A percentile compares a stretch with the other conserved stretches of the same genome.
Evolutionary conservation across 2,329 filamentous ascomycete species (phyloP).

Genomic region (Neonectria hederae): DNA sequence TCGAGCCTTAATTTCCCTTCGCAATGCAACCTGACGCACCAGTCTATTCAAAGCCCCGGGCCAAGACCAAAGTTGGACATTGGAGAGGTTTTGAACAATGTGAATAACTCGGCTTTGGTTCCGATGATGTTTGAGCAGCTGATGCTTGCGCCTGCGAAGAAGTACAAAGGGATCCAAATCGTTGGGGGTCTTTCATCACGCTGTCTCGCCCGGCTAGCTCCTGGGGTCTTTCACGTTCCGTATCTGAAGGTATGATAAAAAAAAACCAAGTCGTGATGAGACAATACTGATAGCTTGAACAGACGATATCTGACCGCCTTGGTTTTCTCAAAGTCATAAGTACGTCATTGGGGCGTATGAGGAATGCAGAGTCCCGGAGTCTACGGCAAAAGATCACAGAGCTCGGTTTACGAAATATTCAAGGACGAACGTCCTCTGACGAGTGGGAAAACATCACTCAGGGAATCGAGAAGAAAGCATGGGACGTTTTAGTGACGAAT

Average conservation of each 20-base stretch:
- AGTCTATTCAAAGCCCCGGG: not conserved
- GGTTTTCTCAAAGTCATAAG: constrained; percentile 43
- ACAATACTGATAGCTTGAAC: constrained; percentile 16
- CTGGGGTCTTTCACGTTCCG: constrained; percentile 49
- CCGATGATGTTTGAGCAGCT: constrained; percentile 40
- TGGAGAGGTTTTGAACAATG: constrained; percentile 15
- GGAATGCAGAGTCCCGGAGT: constrained; percentile 47
- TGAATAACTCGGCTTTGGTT: constrained; percentile 24
- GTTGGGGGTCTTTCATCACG: constrained; percentile 24
- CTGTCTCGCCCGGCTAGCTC: constrained; percentile 44
- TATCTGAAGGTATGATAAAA: constrained; percentile 46
- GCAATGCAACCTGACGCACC: not conserved
- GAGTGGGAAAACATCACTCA: constrained; percentile 1
- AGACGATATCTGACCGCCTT: constrained; percentile 43
- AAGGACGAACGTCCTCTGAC: too few species aligned
- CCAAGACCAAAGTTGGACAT: not conserved
- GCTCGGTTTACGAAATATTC: not conserved
- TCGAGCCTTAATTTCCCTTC: constrained; percentile 31
- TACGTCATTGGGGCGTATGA: constrained; percentile 46
- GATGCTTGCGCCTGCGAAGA: constrained; percentile 39
- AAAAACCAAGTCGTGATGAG: too few species aligned
- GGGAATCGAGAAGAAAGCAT: constrained; percentile 34
- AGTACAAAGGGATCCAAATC: constrained; percentile 35
- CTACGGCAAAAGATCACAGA: constrained; percentile 43
- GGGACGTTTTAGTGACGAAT: constrained; percentile 38